Evolutionary conservation across 495 filamentous ascomycete genomes (phyloP).

Genomic region (Neurospora tetrasperma): DNA sequence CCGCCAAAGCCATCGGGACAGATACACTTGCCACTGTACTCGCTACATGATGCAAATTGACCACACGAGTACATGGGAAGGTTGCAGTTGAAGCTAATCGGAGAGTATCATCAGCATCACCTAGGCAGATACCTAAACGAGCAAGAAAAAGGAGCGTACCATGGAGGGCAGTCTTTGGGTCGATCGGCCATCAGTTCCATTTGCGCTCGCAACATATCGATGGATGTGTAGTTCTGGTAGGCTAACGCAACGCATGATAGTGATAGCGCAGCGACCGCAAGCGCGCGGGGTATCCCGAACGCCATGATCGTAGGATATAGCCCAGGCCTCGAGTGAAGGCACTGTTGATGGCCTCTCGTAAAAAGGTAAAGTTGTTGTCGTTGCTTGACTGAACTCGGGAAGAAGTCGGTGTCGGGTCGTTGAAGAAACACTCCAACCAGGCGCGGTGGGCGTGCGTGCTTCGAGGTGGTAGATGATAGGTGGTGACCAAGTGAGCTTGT

Average conservation of each 20-base stretch:
- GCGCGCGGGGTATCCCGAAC: constrained; percentile 21
- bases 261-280: constrained; percentile 28
- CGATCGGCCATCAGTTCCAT: constrained; percentile 41
- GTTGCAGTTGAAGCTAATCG: constrained; percentile 87
- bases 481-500: background rate
- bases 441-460: background rate
- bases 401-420: background rate
- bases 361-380: background rate
- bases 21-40: constrained; percentile 78
- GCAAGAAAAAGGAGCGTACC: constrained; percentile 31
- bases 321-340: constrained; percentile 3
- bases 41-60: constrained; percentile 79
- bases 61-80: constrained; percentile 81
- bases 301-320: constrained; percentile 26
- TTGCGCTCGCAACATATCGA: constrained; percentile 43
- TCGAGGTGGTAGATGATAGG: background rate
- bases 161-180: constrained; percentile 53
- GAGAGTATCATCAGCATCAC: constrained; percentile 10
- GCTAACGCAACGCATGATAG: constrained; percentile 32
- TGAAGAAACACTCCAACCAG: background rate
- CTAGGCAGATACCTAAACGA: background rate
- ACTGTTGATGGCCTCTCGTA: background rate
- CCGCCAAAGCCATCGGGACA: constrained; percentile 90
- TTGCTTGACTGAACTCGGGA: background rate
- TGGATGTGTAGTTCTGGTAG: constrained; percentile 34